phyloP scores from a whole-genome alignment of 176 grass and related monocot species.

The Calamus simplicifolius region DNA sequence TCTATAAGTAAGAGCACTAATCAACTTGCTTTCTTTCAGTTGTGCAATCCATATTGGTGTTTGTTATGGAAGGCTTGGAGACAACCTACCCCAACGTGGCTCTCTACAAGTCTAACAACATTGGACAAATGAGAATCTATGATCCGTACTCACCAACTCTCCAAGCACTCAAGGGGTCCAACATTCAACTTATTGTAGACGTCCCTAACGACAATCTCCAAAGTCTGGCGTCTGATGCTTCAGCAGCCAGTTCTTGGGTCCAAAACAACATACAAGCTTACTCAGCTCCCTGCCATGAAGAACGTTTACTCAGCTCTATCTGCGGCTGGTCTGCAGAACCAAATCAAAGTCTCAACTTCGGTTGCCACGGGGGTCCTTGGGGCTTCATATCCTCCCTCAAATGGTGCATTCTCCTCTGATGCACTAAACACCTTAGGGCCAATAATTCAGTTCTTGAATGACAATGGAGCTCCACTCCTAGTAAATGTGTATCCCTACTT shows the following conservation, averaged over 20 bases:
- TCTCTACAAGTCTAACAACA: not conserved
- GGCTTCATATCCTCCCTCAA: not conserved
- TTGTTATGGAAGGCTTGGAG: not conserved
- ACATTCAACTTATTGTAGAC: not conserved
- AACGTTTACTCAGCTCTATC: not conserved
- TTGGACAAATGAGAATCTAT: not conserved
- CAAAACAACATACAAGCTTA: not conserved
- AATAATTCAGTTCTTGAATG: not conserved
- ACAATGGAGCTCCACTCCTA: not conserved
- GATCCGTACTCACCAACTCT: not conserved
- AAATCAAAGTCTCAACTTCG: conserved; percentile 4
- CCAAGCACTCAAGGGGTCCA: not conserved
- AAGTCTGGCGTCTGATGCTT: not conserved
- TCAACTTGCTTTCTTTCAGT: not conserved
- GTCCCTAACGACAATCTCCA: not conserved
- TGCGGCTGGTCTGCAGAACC: not conserved
- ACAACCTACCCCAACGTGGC: not conserved
- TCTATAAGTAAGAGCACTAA: no score
- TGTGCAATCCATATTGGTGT: not conserved
- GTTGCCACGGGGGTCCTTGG: not conserved
- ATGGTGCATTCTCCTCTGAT: not conserved
- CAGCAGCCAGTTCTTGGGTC: not conserved
- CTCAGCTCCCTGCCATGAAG: not conserved
- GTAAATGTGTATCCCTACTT: conserved; percentile 10
- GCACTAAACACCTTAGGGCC: not conserved